Percentiles rank a stretch among this genome's conserved stretches.
phyloP scores from a whole-genome alignment of 352 stramenopile species.

The Plasmopara viticola region DNA sequence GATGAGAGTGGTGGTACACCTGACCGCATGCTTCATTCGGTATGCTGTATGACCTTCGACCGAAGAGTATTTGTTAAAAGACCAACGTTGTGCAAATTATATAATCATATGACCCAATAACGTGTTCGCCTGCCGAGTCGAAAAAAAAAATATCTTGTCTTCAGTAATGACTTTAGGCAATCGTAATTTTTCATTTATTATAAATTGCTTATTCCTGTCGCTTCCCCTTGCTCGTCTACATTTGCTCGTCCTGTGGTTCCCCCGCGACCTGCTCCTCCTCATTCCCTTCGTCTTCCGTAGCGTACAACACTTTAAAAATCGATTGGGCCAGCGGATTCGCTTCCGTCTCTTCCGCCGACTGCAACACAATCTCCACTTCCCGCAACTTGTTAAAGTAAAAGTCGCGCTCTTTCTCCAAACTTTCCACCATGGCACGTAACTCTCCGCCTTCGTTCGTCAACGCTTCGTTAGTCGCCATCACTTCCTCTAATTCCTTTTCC shows the following conservation, averaged over 20 bases:
- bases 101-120: too few relatives aligned
- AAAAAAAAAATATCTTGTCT: too few relatives aligned
- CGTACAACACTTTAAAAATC: slow-evolving; percentile 87
- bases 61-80: too few relatives aligned
- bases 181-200: too few relatives aligned
- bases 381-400: slow-evolving; percentile 99
- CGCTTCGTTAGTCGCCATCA: slow-evolving; percentile 52
- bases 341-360: slow-evolving; percentile 54
- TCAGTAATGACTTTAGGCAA: too few relatives aligned
- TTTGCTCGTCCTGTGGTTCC: slow-evolving; percentile 51
- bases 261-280: slow-evolving; percentile 37
- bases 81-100: too few relatives aligned
- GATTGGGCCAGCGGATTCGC: slow-evolving; percentile 49
- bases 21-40: too few relatives aligned
- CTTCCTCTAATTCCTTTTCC: slow-evolving; percentile 73
- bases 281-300: slow-evolving; percentile 51
- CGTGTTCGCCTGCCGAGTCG: too few relatives aligned
- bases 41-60: too few relatives aligned
- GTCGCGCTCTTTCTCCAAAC: slow-evolving; percentile 92
- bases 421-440: slow-evolving; percentile 74
- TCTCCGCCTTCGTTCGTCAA: slow-evolving; percentile 78
- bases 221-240: slow-evolving; percentile 20
- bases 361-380: slow-evolving; percentile 95
- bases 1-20: too few relatives aligned
- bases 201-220: too few relatives aligned